phyloP scores from a whole-genome alignment of 208 protist species.

The Leishmania tropica region DNA sequence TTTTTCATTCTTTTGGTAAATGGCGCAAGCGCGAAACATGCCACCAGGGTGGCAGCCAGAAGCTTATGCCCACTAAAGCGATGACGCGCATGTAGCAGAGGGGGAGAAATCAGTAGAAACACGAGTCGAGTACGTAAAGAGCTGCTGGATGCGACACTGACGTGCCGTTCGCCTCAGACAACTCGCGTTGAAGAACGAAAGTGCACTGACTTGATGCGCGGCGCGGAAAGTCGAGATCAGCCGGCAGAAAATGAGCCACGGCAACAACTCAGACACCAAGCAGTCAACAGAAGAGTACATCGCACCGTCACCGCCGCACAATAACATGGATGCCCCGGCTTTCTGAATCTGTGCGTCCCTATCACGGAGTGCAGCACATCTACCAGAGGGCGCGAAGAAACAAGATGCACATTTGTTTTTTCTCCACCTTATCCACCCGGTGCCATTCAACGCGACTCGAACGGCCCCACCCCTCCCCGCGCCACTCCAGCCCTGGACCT shows the following conservation, averaged over 20 bases:
- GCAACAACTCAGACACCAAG: neutral
- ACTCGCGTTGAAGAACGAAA: neutral
- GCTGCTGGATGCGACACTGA: too few relatives aligned
- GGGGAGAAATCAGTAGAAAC: neutral
- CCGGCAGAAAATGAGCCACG: neutral
- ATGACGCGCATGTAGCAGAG: too few relatives aligned
- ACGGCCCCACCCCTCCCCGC: too few relatives aligned
- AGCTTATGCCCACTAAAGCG: neutral
- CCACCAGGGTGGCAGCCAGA: neutral
- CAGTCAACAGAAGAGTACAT: neutral
- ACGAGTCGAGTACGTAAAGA: neutral
- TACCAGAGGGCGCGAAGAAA: neutral
- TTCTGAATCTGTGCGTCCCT: neutral
- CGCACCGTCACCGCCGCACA: too few relatives aligned
- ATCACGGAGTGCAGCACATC: neutral
- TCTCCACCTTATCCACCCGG: too few relatives aligned
- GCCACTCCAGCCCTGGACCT: too few relatives aligned
- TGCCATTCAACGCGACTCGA: too few relatives aligned
- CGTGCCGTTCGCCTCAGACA: neutral
- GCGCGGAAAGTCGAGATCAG: neutral
- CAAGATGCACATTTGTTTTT: too few relatives aligned
- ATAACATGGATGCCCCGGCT: too few relatives aligned
- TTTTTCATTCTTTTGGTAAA: too few relatives aligned
- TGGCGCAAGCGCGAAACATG: neutral
- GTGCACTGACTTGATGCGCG: neutral